phyloP scores from a whole-genome alignment of 78 protist genomes.

The Chrysochromulina tobinii region DNA sequence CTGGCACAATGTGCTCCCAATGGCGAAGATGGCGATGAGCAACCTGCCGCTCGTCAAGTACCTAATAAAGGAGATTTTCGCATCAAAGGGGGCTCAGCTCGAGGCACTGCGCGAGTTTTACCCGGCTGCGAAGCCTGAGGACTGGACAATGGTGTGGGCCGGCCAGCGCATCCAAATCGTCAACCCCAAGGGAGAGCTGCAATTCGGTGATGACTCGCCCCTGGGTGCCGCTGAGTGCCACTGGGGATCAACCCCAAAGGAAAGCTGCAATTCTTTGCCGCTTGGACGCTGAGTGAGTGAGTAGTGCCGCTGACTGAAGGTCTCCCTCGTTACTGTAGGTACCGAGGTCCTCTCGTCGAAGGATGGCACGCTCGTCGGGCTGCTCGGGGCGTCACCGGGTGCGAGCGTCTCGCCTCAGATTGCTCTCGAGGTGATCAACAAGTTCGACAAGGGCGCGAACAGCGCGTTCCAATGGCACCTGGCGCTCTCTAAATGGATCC shows the following conservation, averaged over 20 bases:
- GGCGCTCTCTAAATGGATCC: not conserved
- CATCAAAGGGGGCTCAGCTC: conserved; percentile 1
- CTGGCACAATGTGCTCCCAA: not conserved
- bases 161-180: conserved; percentile 28
- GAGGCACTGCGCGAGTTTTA: not conserved
- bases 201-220: too few relatives aligned
- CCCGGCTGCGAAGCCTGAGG: conserved; percentile 11
- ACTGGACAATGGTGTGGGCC: conserved; percentile 23
- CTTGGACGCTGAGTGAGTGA: too few relatives aligned
- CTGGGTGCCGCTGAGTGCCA: too few relatives aligned
- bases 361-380: conserved; percentile 6
- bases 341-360: not conserved
- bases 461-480: too few relatives aligned
- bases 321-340: not conserved
- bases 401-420: not conserved
- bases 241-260: too few relatives aligned
- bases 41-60: conserved; percentile 1
- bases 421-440: not conserved
- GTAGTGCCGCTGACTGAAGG: too few relatives aligned
- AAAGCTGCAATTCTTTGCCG: too few relatives aligned
- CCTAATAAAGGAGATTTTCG: not conserved
- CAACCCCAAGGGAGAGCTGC: not conserved
- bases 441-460: not conserved
- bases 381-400: conserved; percentile 11
- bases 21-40: not conserved